Base-by-base conservation (phyloP, 169 alveolate species). In the Babesia ovata region DNA sequence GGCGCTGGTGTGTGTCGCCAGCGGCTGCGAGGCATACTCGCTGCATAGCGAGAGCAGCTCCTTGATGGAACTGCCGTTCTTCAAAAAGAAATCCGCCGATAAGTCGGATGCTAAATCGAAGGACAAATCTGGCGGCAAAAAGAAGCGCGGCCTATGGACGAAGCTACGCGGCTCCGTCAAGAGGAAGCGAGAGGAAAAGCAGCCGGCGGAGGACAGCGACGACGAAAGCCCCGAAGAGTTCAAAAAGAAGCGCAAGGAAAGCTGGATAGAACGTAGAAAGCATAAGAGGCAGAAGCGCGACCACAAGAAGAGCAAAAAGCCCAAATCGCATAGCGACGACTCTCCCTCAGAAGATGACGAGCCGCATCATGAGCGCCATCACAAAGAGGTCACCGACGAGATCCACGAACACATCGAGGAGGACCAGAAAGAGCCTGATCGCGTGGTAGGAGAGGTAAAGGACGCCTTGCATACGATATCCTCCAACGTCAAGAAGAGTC, bases 401-500 rank as follows among this genome's bases (percentile, higher is more conserved):
- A 13, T 67, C 52, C 53, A 52, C 39, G 66, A 67, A 4, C 58
- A 53, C 16, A 67, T 67, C 17, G 65, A 50, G 50, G 22, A 11
- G n/a, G 76, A 67, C 44, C 76, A 67, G 65, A n/a, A 50, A 10
- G 76, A 67, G 76, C 60, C 39, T 8, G 11, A 33, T 13, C 53
- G 42, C 14, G 24, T 67, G 26, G 33, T 4, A 13, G 50, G 13
- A 36, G 21, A 9, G 8, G 50, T 44, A n/a, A 16, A 33, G 19
- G 56, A 26, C 28, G 56, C 29, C 28, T 8, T 67, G 53, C 21
- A 29, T 8, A 19, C 14, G 7, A 42, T 54, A 4, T 17, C 66
- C 12, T 12, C 28, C 7, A 33, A 50, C 50, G 29, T 67, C 10
- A 67, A 67, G 76, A 19, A 50, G 56, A 19, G 42, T 12, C 54